Conservation (phyloP, 164 flowering plant species). For the Houttuynia cordata region DNA sequence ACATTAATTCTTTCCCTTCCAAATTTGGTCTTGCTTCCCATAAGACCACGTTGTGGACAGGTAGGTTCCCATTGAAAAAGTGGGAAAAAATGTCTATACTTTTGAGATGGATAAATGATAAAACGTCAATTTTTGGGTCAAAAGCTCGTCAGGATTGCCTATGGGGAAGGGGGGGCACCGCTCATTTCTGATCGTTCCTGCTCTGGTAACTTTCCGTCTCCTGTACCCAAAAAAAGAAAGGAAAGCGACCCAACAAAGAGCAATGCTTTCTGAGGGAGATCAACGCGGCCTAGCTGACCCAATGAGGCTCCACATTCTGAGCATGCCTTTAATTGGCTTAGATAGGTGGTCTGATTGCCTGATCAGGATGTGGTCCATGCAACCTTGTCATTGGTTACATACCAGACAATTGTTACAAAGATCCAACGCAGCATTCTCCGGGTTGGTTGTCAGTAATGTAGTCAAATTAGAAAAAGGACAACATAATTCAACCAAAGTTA, state of each 20-base stretch:
- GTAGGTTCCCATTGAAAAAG: not conserved
- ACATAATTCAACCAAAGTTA: not conserved
- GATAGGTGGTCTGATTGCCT: slow-evolving; percentile 1
- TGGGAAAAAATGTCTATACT: not conserved
- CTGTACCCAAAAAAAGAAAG: slow-evolving; percentile 3
- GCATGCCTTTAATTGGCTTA: not conserved
- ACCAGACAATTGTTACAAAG: too few species aligned
- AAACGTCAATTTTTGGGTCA: not conserved
- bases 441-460: not conserved
- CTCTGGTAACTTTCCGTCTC: not conserved
- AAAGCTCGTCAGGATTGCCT: not conserved
- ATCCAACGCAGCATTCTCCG: not conserved
- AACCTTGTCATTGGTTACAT: not conserved
- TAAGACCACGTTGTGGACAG: not conserved
- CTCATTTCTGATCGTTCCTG: slow-evolving; percentile 1
- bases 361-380: not conserved
- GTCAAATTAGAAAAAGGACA: not conserved
- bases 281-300: not conserved
- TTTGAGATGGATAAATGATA: not conserved
- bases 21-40: not conserved
- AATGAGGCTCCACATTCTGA: not conserved
- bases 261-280: slow-evolving; percentile 1
- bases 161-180: slow-evolving; percentile 4
- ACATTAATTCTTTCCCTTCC: not conserved
- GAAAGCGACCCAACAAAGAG: slow-evolving; percentile 7